phyloP scores from a whole-genome alignment of 2,329 filamentous ascomycete genomes.

The Cryphonectria naterciae region DNA sequence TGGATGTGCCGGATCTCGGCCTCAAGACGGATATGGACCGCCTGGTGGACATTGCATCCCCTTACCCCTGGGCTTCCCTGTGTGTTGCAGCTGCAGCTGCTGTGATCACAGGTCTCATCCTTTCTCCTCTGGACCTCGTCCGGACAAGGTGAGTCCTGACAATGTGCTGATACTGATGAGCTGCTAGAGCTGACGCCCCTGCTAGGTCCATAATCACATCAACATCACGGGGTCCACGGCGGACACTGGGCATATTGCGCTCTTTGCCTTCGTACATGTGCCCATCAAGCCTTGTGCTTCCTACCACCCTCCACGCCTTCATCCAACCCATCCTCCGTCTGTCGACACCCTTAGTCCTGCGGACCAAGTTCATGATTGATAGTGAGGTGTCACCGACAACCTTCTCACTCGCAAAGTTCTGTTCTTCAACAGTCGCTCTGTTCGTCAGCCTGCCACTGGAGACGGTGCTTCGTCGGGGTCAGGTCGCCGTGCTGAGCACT shows the following conservation, averaged over 20 bases:
- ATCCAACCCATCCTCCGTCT: constrained; percentile 82
- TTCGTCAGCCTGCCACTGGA: constrained; percentile 89
- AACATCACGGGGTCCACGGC: constrained; percentile 72
- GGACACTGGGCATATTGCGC: constrained; percentile 77
- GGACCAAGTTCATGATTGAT: constrained; percentile 83
- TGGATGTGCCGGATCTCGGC: constrained; percentile 86
- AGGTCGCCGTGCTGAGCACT: constrained; percentile 71
- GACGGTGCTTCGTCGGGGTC: constrained; percentile 86
- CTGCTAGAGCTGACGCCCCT: constrained; percentile 35
- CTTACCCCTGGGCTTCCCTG: constrained; percentile 81
- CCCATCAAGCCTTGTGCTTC: constrained; percentile 71
- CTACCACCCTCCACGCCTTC: constrained; percentile 85
- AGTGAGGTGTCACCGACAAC: constrained; percentile 78
- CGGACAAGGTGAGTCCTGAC: constrained; percentile 67
- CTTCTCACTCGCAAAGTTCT: constrained; percentile 82
- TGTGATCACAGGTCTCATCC: constrained; percentile 74
- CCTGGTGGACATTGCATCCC: constrained; percentile 71
- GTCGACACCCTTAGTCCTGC: constrained; percentile 82
- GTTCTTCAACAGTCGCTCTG: constrained; percentile 77
- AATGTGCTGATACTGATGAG: not conserved
- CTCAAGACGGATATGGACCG: constrained; percentile 78
- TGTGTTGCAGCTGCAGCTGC: constrained; percentile 69
- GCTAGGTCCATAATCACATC: constrained; percentile 80
- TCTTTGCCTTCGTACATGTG: constrained; percentile 78
- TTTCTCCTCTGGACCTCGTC: constrained; percentile 87